Base-by-base conservation (phyloP, 108 stramenopile genomes). In the Cyclotella distinguenda region DNA sequence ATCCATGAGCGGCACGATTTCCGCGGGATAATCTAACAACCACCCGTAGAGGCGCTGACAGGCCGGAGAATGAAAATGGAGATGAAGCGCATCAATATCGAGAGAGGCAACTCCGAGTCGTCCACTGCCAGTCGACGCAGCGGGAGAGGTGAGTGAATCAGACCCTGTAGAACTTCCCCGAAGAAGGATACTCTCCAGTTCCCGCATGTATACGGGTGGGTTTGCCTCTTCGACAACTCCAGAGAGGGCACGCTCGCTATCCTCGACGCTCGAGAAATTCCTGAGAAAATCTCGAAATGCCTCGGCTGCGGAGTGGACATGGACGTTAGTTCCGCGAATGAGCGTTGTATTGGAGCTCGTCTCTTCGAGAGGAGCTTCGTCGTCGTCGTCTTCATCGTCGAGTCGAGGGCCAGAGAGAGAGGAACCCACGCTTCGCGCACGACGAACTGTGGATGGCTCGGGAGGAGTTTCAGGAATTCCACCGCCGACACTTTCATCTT, bases 1-100 rank as follows among this genome's bases (percentile, higher is more conserved):
- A 80, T 99, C 99, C 94, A 99, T 87, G 60, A 97, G 69, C 0
- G 95, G 95, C 32, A 99, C 85, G 23, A 98, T 84, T 73, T 99
- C 98, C 64, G 91, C 84, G 18, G 98, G 97, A 73, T 95, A 99
- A 28, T 76, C 80, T 10, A 95, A 71, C 40, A 99, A 81, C 84
- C 97, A 96, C 49, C 89, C 76, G 80, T 99, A 98, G 19, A 99
- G 73, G 10, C 77, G 53, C 66, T 90, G 85, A 52, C 88, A 93
- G 34, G 74, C 85, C 38, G 78, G 86, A 64, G 78, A 75, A 70
- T 94, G 95, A 59, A 82, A 89, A 78, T 75, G 85, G 18, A 99
- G 72, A 70, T 99, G 97, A 51, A 89, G 77, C 13, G 94, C 82
- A 86, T 99, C 92, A 34, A 98, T 76, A 60, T 96, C 94, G 30